Base-by-base conservation (phyloP, 2,329 filamentous ascomycete species). In the Lachnellula cervina region DNA sequence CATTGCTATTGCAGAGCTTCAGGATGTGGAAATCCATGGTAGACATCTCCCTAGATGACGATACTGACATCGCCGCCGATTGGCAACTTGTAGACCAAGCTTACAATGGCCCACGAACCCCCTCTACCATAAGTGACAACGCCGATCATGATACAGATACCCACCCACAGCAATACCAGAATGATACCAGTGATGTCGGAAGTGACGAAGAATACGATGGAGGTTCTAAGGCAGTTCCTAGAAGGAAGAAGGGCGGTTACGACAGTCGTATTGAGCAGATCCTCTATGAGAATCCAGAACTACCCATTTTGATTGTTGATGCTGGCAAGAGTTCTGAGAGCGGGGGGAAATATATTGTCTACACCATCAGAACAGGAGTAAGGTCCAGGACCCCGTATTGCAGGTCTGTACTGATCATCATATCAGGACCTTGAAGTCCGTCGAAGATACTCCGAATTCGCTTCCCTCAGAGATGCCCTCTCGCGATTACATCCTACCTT, bases 231-330 rank as follows among this genome's bases (percentile, higher is more conserved):
- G 73, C 73, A 55, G 74, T 75, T 14, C 80, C 82, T n/a, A 77
- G 79, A 58, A 79, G 79, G 55, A 93, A 90, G 74, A 90, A 90
- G 59, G 90, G 90, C 23, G 90, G 89, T 28, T 99, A 99, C 68
- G 88, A 94, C 69, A 97, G 93, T 71, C 87, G 94, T 51, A 92
- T 99, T 63, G 93, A 99, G 75, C 94, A 99, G 78, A 93, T 97
- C 57, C 84, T 99, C 47, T 96, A 96, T 71, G 94, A 99, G 74
- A 90, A 96, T 62, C 92, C 91, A 0, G 87, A 93, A 54, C 81
- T 95, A 64, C 86, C 90, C 58, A 95, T 99, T 62, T 73, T 95
- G 58, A 99, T 99, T 65, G 93, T 89, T 1, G 89, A 96, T 69
- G 94, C 95, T 3, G 94, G 94, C 57, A 99, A 99, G 81, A 97